Base-by-base conservation (phyloP, 345 rosid species). In the Draba incana region DNA sequence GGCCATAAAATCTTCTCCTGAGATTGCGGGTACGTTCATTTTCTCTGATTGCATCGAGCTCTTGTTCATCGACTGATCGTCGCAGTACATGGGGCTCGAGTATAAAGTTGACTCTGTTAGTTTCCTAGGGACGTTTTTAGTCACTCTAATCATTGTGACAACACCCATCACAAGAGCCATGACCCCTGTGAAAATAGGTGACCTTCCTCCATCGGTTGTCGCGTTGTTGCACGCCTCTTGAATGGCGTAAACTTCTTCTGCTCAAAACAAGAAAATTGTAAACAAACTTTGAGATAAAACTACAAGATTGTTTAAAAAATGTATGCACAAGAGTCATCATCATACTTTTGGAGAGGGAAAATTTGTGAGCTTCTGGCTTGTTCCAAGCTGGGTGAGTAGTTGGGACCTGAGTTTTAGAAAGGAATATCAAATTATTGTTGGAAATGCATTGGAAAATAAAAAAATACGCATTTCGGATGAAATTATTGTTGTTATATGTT, bases 141-240 rank as follows among this genome's bases (percentile, higher is more conserved):
- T 83, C 64, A 90, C 89, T 81, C 70, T 86, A 47, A 88, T 81
- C 86, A 90, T 81, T 4, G 97, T 86, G 49, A 80, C 90, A 3
- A 93, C 82, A 39, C 98, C 94, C 86, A 84, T 85, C 24, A 88
- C 87, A 13, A 93, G 77, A 52, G 97, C 85, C 98, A 93, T 84
- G 10, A 93, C 85, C 6, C 94, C 96, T 0, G 84, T 85, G 78
- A 88, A 79, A 64, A 90, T 67, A 30, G 84, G 96, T 35, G 88
- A 83, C 38, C 66, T 75, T 71, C 86, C 79, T 31, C 60, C 57
- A 23, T 81, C 84, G n/a, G 76, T 85, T 42, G 86, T 50, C 54
- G 37, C 75, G 77, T 77, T 72, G 59, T 57, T 84, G 71, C 52
- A 57, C 48, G 71, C 69, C 55, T 79, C 78, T 27, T 77, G 64